Evolutionary conservation across 768 basidiomycete species (phyloP).

Genomic region (Pisolithus sp.): DNA sequence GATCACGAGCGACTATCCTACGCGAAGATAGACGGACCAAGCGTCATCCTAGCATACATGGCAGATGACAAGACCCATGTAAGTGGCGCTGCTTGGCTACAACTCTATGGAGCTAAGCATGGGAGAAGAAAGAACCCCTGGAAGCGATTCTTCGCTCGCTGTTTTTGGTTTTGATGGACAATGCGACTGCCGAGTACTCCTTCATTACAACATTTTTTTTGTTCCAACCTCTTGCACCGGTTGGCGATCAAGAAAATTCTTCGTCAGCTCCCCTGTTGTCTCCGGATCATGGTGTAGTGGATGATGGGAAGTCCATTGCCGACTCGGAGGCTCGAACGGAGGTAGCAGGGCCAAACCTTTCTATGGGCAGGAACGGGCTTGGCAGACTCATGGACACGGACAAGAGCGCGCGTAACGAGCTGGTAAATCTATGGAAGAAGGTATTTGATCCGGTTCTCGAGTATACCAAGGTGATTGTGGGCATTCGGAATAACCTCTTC

Average conservation of each 20-base stretch:
- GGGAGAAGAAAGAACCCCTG: constrained; percentile 63
- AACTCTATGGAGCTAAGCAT: constrained; percentile 7
- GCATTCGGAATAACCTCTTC: not conserved
- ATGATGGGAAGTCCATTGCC: constrained; percentile 36
- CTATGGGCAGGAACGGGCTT: constrained; percentile 18
- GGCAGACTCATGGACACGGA: constrained; percentile 30
- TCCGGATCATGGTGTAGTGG: constrained; percentile 32
- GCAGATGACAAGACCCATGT: constrained; percentile 87
- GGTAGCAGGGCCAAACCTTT: constrained; percentile 20
- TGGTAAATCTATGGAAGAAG: constrained; percentile 81
- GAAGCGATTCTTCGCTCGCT: constrained; percentile 85
- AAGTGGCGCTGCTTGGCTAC: constrained; percentile 26
- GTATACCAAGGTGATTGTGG: constrained; percentile 60
- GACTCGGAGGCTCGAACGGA: constrained; percentile 47
- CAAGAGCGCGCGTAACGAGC: constrained; percentile 54
- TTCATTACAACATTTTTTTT: constrained; percentile 85
- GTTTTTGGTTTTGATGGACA: constrained; percentile 89
- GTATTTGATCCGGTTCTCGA: constrained; percentile 88
- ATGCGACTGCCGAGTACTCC: constrained; percentile 86
- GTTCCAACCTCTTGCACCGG: constrained; percentile 23
- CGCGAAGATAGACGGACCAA: constrained; percentile 73
- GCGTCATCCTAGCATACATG: constrained; percentile 78
- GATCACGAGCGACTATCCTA: constrained; percentile 56
- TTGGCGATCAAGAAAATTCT: constrained; percentile 30
- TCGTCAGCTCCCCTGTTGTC: constrained; percentile 36